Evolutionary conservation across 2,329 filamentous ascomycete species (phyloP).

Genomic region (Xylaria sp.): DNA sequence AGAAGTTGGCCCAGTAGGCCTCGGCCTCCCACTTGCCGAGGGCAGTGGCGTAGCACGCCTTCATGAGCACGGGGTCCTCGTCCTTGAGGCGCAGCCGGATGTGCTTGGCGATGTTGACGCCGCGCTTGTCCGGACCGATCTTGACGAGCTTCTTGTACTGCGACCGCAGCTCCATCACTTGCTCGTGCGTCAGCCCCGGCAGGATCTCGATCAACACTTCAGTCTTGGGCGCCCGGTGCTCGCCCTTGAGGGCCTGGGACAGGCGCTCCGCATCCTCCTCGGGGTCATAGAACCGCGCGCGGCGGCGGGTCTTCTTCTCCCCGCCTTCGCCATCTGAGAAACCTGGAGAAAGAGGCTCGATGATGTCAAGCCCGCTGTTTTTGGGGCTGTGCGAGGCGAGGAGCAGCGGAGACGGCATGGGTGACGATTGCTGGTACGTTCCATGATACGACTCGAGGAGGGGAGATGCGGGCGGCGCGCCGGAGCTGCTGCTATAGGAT

Average conservation of each 20-base stretch:
- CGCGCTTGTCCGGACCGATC: slow-evolving; percentile 72
- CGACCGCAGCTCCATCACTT: slow-evolving; percentile 81
- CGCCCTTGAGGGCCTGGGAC: slow-evolving; percentile 73
- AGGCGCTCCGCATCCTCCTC: slow-evolving; percentile 78
- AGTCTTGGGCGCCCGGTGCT: slow-evolving; percentile 67
- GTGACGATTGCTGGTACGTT: slow-evolving; percentile 92
- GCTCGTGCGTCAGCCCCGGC: slow-evolving; percentile 82
- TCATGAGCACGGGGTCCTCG: slow-evolving; percentile 77
- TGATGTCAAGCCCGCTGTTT: slow-evolving; percentile 37
- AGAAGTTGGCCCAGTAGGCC: slow-evolving; percentile 97
- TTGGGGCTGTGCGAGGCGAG: slow-evolving; percentile 58
- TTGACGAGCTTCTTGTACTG: slow-evolving; percentile 94
- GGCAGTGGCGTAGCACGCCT: slow-evolving; percentile 88
- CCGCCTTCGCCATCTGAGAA: slow-evolving; percentile 55
- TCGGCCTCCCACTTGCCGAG: slow-evolving; percentile 91
- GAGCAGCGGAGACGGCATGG: slow-evolving; percentile 85
- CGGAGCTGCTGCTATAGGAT: slow-evolving; percentile 49
- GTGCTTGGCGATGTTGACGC: slow-evolving; percentile 85
- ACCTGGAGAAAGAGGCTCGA: slow-evolving; percentile 60
- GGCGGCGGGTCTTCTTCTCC: slow-evolving; percentile 55
- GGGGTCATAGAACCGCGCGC: slow-evolving; percentile 83
- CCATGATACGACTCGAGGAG: slow-evolving; percentile 91
- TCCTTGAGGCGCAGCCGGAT: slow-evolving; percentile 79
- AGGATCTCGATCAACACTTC: slow-evolving; percentile 81
- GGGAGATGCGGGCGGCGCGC: slow-evolving; percentile 74